Evolutionary conservation across 345 rosid genomes (phyloP).

Genomic region (Microthlaspi erraticum): DNA sequence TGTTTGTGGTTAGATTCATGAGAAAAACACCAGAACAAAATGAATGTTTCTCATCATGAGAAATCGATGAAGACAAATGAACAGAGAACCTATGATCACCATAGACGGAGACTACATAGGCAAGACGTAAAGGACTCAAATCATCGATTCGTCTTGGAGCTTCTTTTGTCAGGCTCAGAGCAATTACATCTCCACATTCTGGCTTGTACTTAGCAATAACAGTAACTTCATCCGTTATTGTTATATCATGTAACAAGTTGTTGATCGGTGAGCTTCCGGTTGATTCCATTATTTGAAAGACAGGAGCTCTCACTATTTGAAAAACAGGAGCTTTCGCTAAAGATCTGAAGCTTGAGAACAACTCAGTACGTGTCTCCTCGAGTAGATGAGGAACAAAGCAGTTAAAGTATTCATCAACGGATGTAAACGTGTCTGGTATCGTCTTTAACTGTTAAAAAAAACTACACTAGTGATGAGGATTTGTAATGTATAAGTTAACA

Average conservation of each 20-base stretch:
- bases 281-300: slow-evolving; percentile 13
- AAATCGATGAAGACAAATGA: slow-evolving; percentile 34
- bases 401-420: slow-evolving; percentile 31
- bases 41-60: background rate
- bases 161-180: slow-evolving; percentile 47
- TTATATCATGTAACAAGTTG: slow-evolving; percentile 10
- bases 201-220: slow-evolving; percentile 36
- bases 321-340: slow-evolving; percentile 28
- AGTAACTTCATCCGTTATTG: background rate
- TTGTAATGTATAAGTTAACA: too few species aligned
- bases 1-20: slow-evolving; percentile 45
- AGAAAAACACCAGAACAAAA: slow-evolving; percentile 40
- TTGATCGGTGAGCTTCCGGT: background rate
- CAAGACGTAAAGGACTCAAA: slow-evolving; percentile 38
- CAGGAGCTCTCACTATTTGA: slow-evolving; percentile 32
- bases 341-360: slow-evolving; percentile 36
- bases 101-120: slow-evolving; percentile 32
- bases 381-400: slow-evolving; percentile 48
- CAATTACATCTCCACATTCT: slow-evolving; percentile 47
- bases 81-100: slow-evolving; percentile 10
- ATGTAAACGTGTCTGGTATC: slow-evolving; percentile 44
- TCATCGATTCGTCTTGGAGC: slow-evolving; percentile 42
- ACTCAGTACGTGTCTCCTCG: slow-evolving; percentile 43
- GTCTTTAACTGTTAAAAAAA: slow-evolving; percentile 37
- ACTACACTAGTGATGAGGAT: background rate